Percentiles rank a stretch among this genome's conserved stretches.
Conservation (phyloP, 2,329 filamentous ascomycete species). For the Colletotrichum eremochloae region DNA sequence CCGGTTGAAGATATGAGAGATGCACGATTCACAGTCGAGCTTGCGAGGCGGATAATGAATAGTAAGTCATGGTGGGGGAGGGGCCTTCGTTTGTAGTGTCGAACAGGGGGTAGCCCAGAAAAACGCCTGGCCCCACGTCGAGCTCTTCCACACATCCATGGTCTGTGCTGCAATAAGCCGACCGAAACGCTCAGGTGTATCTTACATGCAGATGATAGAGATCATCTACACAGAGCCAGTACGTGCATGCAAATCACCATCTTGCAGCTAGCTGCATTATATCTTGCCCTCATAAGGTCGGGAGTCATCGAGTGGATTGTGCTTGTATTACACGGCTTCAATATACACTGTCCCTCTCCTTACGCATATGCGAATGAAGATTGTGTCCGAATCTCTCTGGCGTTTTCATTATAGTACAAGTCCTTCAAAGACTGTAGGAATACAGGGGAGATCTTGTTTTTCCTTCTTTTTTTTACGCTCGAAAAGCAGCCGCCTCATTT, state of each 20-base stretch:
- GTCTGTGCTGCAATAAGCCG: constrained; percentile 14
- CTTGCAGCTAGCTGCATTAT: background rate
- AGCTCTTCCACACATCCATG: background rate
- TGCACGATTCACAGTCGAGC: constrained; percentile 17
- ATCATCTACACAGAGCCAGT: background rate
- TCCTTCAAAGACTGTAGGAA: constrained; percentile 40
- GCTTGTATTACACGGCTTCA: constrained; percentile 13
- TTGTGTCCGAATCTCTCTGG: constrained; percentile 25
- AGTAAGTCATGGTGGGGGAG: constrained; percentile 37
- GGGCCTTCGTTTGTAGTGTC: constrained; percentile 20
- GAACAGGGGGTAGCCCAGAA: constrained; percentile 24
- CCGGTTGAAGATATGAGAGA: constrained; percentile 13
- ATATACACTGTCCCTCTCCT: constrained; percentile 6
- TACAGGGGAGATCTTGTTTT: constrained; percentile 62
- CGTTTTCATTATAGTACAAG: constrained; percentile 41
- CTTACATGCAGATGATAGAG: background rate
- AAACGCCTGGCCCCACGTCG: constrained; percentile 13
- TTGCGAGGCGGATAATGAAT: constrained; percentile 17
- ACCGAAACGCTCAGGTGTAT: background rate
- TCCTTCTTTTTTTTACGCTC: constrained; percentile 42
- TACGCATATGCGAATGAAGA: background rate
- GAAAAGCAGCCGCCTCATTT: constrained; percentile 53
- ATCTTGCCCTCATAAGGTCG: background rate
- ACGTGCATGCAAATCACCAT: background rate
- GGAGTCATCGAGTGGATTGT: background rate